Base-by-base conservation (phyloP, 495 filamentous ascomycete genomes). In the Geopyxis carbonaria region DNA sequence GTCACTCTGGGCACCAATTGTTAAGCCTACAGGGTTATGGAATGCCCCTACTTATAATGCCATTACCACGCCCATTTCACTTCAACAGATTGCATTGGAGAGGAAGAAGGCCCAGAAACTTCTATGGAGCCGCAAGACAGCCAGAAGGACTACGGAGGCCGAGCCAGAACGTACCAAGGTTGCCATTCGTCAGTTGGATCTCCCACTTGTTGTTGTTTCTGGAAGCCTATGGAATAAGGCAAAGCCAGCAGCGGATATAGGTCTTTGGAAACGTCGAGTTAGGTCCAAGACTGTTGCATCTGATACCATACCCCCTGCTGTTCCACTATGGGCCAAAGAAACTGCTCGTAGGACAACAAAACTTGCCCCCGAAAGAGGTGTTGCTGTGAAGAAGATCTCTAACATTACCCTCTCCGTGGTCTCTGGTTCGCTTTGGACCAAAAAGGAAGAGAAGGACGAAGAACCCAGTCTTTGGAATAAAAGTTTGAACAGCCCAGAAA, bases 301-400 rank as follows among this genome's bases (percentile, higher is more conserved):
- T 10, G 21, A 22, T 21, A 24, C 15, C 31, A 25, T 22, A 23
- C 15, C 11, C 18, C 21, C 45, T 14, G 20, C 33, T 19, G 35
- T 14, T 7, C 40, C 51, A 5, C 43, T 55, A 6, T 55, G 51
- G 51, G 27, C 42, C 10, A 41, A 43, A 13, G 34, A 42, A 20
- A 45, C 36, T 5, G 51, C 51, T 11, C 40, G 37, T 18, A 33
- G 51, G 24, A 54, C 51, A 13, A 55, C 51, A n/a, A 36, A 25
- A 2, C 42, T 51, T 22, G 35, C 28, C 7, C 51, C 51, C 3
- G 39, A 44, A 22, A 37, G 51, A 19, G 18, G 25, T 24, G 18
- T 27, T 8, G 28, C 32, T 6, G 28, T 20, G 24, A 50, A 38
- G 6, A 55, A 48, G 36, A 50, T 50, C 33, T 27, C 11, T 3